Conservation (phyloP, 164 flowering plant species). For the Magnolia sinica region DNA sequence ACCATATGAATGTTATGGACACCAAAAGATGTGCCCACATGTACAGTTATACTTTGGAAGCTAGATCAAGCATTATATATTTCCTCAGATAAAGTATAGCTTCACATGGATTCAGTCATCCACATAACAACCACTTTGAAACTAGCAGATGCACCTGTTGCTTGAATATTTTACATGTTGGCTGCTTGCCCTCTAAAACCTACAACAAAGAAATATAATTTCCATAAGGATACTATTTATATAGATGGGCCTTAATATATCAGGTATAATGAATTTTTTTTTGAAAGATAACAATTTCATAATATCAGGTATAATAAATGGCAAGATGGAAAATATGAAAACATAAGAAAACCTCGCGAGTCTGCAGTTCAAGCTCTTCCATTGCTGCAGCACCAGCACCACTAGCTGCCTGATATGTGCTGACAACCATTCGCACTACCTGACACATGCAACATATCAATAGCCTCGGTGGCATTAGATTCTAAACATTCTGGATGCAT, state of each 20-base stretch:
- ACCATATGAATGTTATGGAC: background rate
- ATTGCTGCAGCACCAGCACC: slow-evolving; percentile 99
- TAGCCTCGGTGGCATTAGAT: background rate
- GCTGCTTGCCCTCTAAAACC: slow-evolving; percentile 88
- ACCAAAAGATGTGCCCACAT: background rate
- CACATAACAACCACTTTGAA: background rate
- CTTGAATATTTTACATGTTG: slow-evolving; percentile 88
- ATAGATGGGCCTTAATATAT: background rate
- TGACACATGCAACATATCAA: slow-evolving; percentile 17
- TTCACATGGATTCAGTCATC: background rate
- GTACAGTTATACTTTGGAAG: background rate
- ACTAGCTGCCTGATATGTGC: slow-evolving; percentile 99
- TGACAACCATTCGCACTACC: slow-evolving; percentile 96
- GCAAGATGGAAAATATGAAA: slow-evolving; percentile 3
- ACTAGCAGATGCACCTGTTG: slow-evolving; percentile 57
- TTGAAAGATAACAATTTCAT: no score
- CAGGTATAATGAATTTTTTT: background rate
- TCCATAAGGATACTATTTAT: background rate
- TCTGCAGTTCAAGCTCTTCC: slow-evolving; percentile 94
- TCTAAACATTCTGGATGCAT: background rate
- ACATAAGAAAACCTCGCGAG: slow-evolving; percentile 72
- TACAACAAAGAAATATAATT: slow-evolving; percentile 17
- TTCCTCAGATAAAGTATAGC: no score
- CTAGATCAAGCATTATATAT: background rate
- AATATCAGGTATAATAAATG: slow-evolving; percentile 1